Base-by-base conservation (phyloP, 805 yeast species). In the Schizosaccharomyces osmophilus region DNA sequence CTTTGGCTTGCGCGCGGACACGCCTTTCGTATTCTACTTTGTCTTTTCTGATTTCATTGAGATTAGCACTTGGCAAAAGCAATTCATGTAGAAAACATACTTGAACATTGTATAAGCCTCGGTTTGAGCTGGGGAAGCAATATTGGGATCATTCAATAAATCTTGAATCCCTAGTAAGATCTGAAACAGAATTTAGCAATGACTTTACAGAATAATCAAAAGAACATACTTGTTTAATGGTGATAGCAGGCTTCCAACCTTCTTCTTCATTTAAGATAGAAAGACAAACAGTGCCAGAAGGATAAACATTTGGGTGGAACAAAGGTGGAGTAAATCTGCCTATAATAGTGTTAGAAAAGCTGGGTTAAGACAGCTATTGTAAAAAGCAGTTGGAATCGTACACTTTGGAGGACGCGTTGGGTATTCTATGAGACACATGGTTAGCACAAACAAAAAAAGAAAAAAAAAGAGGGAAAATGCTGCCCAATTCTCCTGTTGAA, bases 241-340 rank as follows among this genome's bases (percentile, higher is more conserved):
- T 86, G 66, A 90, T 85, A 8, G 96, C 95, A 0, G 99, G 98
- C 69, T 95, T 81, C 99, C 99, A 93, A 71, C 87, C 97, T 72
- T 89, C 94, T 58, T 84, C 88, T 71, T 93, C 98, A 71, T 93
- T 93, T 69, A 93, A 76, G 62, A 93, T 89, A 61, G 94, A 83
- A 59, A 93, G 78, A 73, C 99, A 93, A 45, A 93, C 83, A 0
- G 97, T 93, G 1, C 99, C 99, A 62, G 95, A 85, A 0, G 99
- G 99, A 68, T 93, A 93, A 9, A 93, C 90, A 68, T 93, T 93
- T 13, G 99, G 99, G 72, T 93, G 99, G 73, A 88, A 93, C 68
- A 93, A 93, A 0, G 85, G 86, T 1, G 82, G 79, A 2, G 95
- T 95, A 66, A 93, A 88, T 73, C 79, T 81, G 63, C 95, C 88